Conservation (phyloP, 495 filamentous ascomycete genomes). For the Aspergillus steynii region DNA sequence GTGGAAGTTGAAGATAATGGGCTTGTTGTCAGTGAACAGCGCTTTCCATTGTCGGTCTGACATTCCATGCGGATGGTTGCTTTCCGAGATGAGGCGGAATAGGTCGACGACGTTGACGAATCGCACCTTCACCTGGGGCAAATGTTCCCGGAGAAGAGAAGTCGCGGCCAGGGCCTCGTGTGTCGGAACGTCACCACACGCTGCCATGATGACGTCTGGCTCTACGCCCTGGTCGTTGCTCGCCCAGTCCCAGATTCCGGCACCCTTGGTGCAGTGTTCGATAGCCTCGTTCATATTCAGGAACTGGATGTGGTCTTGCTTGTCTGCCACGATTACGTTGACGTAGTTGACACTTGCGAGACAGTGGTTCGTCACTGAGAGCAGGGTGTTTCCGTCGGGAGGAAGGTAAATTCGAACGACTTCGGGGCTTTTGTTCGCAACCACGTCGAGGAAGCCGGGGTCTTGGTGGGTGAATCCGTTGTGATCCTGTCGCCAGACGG, state of each 20-base stretch:
- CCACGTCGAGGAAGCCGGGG: slow-evolving; percentile 72
- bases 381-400: slow-evolving; percentile 71
- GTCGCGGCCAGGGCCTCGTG: slow-evolving; percentile 70
- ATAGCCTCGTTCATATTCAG: slow-evolving; percentile 66
- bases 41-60: slow-evolving; percentile 60
- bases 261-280: slow-evolving; percentile 68
- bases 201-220: slow-evolving; percentile 70
- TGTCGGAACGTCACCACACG: slow-evolving; percentile 68
- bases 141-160: slow-evolving; percentile 60
- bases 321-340: slow-evolving; percentile 74
- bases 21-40: slow-evolving; percentile 65
- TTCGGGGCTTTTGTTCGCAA: slow-evolving; percentile 72
- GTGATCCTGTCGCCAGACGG: slow-evolving; percentile 78
- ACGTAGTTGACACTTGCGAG: slow-evolving; percentile 70
- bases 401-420: slow-evolving; percentile 77
- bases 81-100: slow-evolving; percentile 67
- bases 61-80: slow-evolving; percentile 68
- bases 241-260: slow-evolving; percentile 61
- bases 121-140: slow-evolving; percentile 68
- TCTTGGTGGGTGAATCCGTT: slow-evolving; percentile 81
- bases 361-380: slow-evolving; percentile 69
- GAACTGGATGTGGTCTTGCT: slow-evolving; percentile 73
- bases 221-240: slow-evolving; percentile 58
- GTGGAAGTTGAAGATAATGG: slow-evolving; percentile 79
- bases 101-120: slow-evolving; percentile 76